phyloP scores from a whole-genome alignment of 2,329 filamentous ascomycete genomes.

The Apiospora aurea region DNA sequence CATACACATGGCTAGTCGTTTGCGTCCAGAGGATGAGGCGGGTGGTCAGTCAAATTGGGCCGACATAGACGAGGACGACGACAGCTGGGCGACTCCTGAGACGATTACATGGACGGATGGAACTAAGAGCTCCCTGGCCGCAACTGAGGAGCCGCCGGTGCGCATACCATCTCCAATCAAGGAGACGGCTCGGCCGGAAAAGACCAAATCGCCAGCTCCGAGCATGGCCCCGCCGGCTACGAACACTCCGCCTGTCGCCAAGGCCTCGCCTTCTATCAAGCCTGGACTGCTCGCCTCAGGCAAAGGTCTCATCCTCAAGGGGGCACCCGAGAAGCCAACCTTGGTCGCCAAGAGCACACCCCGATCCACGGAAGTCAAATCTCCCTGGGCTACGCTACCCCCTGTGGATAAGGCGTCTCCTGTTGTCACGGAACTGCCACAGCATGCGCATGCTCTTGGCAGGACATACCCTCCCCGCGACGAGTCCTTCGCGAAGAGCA shows the following conservation, averaged over 20 bases:
- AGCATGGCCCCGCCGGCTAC: neutral
- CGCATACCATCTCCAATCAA: conserved; percentile 36
- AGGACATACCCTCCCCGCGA: conserved; percentile 60
- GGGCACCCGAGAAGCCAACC: conserved; percentile 73
- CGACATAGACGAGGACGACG: conserved; percentile 88
- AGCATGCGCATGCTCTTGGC: conserved; percentile 34
- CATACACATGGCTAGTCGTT: conserved; percentile 81
- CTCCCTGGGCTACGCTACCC: conserved; percentile 88
- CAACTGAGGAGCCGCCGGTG: conserved; percentile 55
- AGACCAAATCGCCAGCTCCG: conserved; percentile 54
- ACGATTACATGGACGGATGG: conserved; percentile 89
- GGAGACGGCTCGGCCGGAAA: conserved; percentile 45
- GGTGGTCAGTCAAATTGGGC: conserved; percentile 86
- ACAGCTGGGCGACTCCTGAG: conserved; percentile 75
- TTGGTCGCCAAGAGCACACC: conserved; percentile 75
- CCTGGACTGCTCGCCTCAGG: conserved; percentile 57
- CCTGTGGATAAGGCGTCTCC: conserved; percentile 84
- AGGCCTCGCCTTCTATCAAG: conserved; percentile 50
- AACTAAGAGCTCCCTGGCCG: conserved; percentile 79
- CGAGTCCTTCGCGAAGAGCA: conserved; percentile 45
- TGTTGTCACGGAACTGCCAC: conserved; percentile 59
- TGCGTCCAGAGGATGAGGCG: conserved; percentile 78
- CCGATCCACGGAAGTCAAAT: conserved; percentile 77
- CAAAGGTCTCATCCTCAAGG: conserved; percentile 71
- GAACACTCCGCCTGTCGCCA: conserved; percentile 1